These are phyloP conservation scores for Aleurites moluccanus DNA, from an alignment of 441 rosid species.

Conservation along the genomic window DNA sequence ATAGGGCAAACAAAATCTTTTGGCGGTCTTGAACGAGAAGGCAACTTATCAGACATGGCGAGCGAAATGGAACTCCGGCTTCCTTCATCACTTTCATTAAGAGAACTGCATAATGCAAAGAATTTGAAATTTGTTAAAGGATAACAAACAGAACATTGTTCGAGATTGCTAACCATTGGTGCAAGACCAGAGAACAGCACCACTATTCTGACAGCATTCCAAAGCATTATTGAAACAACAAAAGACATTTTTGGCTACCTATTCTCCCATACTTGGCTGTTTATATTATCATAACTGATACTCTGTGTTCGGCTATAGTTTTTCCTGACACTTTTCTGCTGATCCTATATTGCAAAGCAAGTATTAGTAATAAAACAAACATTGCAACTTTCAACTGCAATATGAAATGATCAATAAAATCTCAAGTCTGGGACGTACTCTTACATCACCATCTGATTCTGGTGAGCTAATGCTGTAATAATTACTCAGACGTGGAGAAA, in stretches of 20 bases:
- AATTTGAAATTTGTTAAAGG: neutral
- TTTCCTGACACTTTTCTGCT: slow-evolving; percentile 27
- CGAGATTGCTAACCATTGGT: neutral
- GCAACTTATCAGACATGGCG: slow-evolving; percentile 45
- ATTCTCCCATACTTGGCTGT: slow-evolving; percentile 32
- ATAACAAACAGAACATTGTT: neutral
- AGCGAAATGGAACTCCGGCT: slow-evolving; percentile 46
- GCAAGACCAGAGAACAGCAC: neutral
- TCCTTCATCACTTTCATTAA: slow-evolving; percentile 46
- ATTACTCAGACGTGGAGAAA: slow-evolving; percentile 29
- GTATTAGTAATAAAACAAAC: slow-evolving; percentile 18
- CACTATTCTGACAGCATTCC: neutral
- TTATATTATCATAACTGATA: slow-evolving; percentile 35
- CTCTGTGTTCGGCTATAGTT: slow-evolving; percentile 24
- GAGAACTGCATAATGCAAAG: slow-evolving; percentile 34
- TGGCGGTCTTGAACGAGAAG: slow-evolving; percentile 50
- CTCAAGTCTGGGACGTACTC: slow-evolving; percentile 22
- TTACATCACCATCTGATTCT: slow-evolving; percentile 43
- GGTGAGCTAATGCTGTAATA: slow-evolving; percentile 39
- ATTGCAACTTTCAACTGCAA: neutral
- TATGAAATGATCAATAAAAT: neutral
- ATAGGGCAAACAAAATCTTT: slow-evolving; percentile 77
- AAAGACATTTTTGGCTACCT: slow-evolving; percentile 28
- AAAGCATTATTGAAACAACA: neutral
- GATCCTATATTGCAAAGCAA: slow-evolving; percentile 26